Conservation (phyloP, 148 eudicot genomes). For the Euryodendron excelsum region DNA sequence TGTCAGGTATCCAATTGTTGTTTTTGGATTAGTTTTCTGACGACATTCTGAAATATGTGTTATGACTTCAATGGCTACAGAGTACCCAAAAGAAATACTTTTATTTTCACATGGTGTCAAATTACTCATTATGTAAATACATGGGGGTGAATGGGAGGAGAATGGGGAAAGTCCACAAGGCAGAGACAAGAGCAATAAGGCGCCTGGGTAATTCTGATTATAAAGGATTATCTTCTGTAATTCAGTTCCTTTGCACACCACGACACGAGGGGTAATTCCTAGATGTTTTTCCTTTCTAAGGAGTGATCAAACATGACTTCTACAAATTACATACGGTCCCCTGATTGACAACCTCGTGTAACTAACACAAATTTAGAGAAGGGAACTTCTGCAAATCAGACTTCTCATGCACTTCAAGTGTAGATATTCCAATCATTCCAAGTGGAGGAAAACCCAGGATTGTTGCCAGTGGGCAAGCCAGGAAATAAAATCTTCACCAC, state of each 20-base stretch:
- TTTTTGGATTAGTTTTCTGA: not conserved
- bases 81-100: not conserved
- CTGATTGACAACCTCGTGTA: not conserved
- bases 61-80: not conserved
- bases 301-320: not conserved
- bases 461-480: not conserved
- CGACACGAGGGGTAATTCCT: slow-evolving; percentile 30
- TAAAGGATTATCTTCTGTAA: slow-evolving; percentile 16
- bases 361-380: not conserved
- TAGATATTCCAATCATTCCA: not conserved
- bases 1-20: not conserved
- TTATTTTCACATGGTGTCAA: not conserved
- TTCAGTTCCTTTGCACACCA: slow-evolving; percentile 26
- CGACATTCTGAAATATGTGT: not conserved
- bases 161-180: not conserved
- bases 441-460: not conserved
- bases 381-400: not conserved
- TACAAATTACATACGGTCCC: not conserved
- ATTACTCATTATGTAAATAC: not conserved
- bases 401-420: not conserved
- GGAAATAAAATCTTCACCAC: not conserved
- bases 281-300: slow-evolving; percentile 19
- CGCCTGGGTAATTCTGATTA: slow-evolving; percentile 12
- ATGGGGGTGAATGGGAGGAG: not conserved
- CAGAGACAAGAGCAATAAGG: not conserved